Base-by-base conservation (phyloP, 805 yeast species). In the Hanseniaspora clermontiae region DNA sequence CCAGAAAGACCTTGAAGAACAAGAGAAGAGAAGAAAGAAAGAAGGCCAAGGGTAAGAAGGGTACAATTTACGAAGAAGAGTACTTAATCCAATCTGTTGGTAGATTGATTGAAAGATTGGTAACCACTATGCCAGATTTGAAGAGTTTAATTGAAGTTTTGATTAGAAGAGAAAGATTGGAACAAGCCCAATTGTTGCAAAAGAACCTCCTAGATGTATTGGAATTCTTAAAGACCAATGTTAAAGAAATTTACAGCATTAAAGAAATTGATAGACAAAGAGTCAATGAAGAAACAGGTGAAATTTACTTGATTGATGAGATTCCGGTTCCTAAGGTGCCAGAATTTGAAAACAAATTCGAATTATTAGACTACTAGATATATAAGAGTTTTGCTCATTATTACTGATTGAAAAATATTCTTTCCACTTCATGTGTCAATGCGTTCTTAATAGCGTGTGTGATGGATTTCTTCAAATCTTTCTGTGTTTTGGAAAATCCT, bases 21-120 rank as follows among this genome's bases (percentile, higher is more conserved):
- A 80, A 83, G 61, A 86, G 96, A 68, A 80, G 98, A 61, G 97
- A 91, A 70, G 98, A 91, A 66, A 80, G 98, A 64, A 93, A 93
- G 72, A 79, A 82, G 59, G 99, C 98, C 1, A 81, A 95, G 63
- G 99, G 99, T 59, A 88, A 95, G 74, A 93, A 93, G 72, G 97
- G 97, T 49, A 91, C 97, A 7, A 85, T 93, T 20, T 93, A 93
- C 65, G 99, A 93, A 69, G 98, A 93, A 68, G 97, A 93, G 68
- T 93, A 93, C 68, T 77, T 93, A 57, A 83, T 93, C 49, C 81
- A 80, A 62, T 90, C 97, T 3, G 81, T 87, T 58, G 93, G 95
- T 4, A 81, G 99, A 66, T 76, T 93, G 66, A 70, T 88, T 37
- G 97, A 88, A 56, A 79, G 98, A 62, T 70, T 93, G 58, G 78